Evolutionary conservation across 2,329 filamentous ascomycete species (phyloP).

Genomic region (Cladophialophora exuberans): DNA sequence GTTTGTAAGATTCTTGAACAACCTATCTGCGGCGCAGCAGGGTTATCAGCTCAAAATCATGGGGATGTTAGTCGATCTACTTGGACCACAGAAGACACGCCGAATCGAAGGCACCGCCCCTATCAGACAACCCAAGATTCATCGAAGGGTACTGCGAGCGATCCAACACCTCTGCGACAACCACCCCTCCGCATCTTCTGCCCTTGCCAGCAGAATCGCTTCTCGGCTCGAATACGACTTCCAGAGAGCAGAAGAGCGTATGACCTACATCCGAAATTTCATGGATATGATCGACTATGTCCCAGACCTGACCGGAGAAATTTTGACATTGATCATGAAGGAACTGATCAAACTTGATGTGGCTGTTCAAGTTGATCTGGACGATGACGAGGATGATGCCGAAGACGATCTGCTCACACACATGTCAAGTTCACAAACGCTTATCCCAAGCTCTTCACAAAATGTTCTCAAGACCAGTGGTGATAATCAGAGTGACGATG

Average conservation of each 20-base stretch:
- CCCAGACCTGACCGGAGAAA: conserved; percentile 75
- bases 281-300: conserved; percentile 76
- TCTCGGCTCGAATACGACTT: conserved; percentile 75
- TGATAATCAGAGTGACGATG: conserved; percentile 40
- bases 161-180: conserved; percentile 77
- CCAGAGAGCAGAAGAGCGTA: conserved; percentile 76
- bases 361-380: conserved; percentile 89
- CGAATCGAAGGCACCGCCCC: conserved; percentile 58
- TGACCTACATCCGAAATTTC: conserved; percentile 86
- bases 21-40: conserved; percentile 79
- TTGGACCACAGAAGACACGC: conserved; percentile 62
- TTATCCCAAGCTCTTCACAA: conserved; percentile 36
- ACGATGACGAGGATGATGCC: conserved; percentile 87
- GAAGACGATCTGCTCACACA: conserved; percentile 71
- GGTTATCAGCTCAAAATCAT: conserved; percentile 75
- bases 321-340: conserved; percentile 81
- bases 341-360: conserved; percentile 92
- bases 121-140: conserved; percentile 67
- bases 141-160: conserved; percentile 73
- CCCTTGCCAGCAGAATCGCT: conserved; percentile 68
- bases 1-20: conserved; percentile 60
- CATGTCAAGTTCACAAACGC: conserved; percentile 38
- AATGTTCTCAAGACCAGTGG: conserved; percentile 57
- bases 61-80: conserved; percentile 78
- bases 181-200: conserved; percentile 75